phyloP scores from a whole-genome alignment of 306 rosid genomes.

The Fagus sylvatica region DNA sequence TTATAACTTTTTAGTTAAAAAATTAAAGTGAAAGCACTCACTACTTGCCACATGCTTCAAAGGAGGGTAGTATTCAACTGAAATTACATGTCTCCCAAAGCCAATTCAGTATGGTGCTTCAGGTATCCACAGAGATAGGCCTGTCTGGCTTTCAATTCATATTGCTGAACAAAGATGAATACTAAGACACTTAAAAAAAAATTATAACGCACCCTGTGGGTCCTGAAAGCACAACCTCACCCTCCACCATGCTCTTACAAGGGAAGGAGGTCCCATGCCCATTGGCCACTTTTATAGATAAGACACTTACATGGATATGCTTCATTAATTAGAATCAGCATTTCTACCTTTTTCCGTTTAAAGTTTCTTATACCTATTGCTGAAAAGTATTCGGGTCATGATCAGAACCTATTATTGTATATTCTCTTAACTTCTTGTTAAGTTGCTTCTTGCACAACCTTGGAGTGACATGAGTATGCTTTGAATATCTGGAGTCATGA shows the following conservation, averaged over 20 bases:
- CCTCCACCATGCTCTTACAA: too few relatives aligned
- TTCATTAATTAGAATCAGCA: background rate
- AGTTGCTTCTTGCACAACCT: background rate
- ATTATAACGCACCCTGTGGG: too few relatives aligned
- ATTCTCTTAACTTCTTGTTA: background rate
- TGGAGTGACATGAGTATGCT: background rate
- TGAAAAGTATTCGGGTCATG: background rate
- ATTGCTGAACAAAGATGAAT: background rate
- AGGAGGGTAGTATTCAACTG: slow-evolving; percentile 5
- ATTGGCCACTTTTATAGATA: too few relatives aligned
- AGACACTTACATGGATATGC: background rate
- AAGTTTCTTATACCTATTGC: background rate
- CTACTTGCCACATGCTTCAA: background rate
- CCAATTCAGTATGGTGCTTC: slow-evolving; percentile 7
- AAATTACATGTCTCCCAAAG: slow-evolving; percentile 1
- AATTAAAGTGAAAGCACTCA: background rate
- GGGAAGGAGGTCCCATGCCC: too few relatives aligned
- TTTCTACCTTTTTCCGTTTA: background rate
- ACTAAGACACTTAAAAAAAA: background rate
- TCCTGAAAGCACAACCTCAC: too few relatives aligned
- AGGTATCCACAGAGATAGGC: slow-evolving; percentile 6
- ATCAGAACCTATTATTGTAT: background rate
- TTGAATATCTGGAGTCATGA: background rate
- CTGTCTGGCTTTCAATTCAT: slow-evolving; percentile 11
- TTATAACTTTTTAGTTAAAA: background rate